These are phyloP conservation scores for Diplodia intermedia DNA, from an alignment of 2,329 filamentous ascomycete genomes.

Conservation along the genomic window DNA sequence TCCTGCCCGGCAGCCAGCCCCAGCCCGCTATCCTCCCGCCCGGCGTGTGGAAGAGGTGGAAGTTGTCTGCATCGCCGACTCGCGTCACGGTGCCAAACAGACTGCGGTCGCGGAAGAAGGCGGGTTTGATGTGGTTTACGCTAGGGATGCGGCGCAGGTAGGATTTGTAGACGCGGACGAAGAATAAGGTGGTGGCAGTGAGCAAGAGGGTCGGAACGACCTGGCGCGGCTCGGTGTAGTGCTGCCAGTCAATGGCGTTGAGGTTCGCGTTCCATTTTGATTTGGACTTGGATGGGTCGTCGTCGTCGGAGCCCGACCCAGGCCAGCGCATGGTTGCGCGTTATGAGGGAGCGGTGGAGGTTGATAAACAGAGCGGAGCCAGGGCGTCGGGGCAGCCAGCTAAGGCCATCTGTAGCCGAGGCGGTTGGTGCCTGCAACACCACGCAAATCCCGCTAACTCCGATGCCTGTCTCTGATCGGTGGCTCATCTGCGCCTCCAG, in stretches of 20 bases:
- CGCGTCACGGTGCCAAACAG: conserved; percentile 87
- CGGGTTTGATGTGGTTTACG: conserved; percentile 74
- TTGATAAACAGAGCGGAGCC: conserved; percentile 17
- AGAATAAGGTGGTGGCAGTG: conserved; percentile 62
- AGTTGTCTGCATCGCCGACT: conserved; percentile 96
- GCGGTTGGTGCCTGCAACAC: background rate
- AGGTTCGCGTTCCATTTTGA: conserved; percentile 50
- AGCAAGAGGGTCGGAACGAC: conserved; percentile 62
- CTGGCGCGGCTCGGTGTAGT: conserved; percentile 62
- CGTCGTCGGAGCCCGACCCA: conserved; percentile 44
- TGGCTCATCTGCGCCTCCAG: background rate
- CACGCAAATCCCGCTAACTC: background rate
- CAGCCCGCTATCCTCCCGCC: conserved; percentile 87
- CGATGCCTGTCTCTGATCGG: background rate
- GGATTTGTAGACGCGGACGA: conserved; percentile 66
- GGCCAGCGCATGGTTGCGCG: conserved; percentile 51
- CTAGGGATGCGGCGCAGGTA: conserved; percentile 86
- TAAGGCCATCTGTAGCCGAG: conserved; percentile 25
- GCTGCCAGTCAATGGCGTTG: conserved; percentile 56
- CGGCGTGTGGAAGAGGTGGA: conserved; percentile 92
- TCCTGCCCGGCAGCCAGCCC: conserved; percentile 82
- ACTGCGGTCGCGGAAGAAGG: conserved; percentile 75
- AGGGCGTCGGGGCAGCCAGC: background rate
- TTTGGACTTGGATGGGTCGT: conserved; percentile 41
- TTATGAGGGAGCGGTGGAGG: conserved; percentile 8